Evolutionary conservation across 768 basidiomycete species (phyloP), one percentile per base, ranked within the genome.

Genomic region (Amanita brunnescens): DNA sequence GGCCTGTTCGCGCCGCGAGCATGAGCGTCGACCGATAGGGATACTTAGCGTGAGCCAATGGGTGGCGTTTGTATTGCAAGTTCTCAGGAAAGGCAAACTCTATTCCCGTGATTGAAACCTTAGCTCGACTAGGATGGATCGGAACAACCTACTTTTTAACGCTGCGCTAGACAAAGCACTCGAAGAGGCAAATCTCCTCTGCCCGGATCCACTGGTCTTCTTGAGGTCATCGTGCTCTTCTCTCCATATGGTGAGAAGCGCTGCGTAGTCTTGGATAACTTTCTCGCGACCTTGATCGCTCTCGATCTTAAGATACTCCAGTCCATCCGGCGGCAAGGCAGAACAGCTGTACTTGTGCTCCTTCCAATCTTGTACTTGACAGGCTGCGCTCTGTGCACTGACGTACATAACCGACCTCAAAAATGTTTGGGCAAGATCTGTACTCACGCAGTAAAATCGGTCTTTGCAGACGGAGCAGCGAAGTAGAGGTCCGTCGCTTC

Each of bases 341-440:
- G 49, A 50, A 18, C 49, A 50, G 13, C 39, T 34, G 29, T 50
- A 40, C 21, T 50, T 50, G 39, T 50, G 49, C 39, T 50, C 49
- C 21, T 50, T 50, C 49, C 49, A 50, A n/a, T 50, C 49, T 33
- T 41, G 38, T n/a, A 39, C 18, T 32, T 50, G 49, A 21, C 49
- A 50, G 14, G 39, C 24, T 20, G 40, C n/a, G 12, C 49, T 41
- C 49, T 50, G 20, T 30, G 26, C 21, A 9, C 8, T 18, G 18
- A 21, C 18, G 18, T 23, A 32, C 9, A 10, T 41, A 41, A 41
- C 6, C 26, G 5, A 44, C n/a, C 8, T 40, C 18, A 13, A 18
- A 33, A 41, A 20, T 14, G 23, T 9, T 10, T 37, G 32, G 12
- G 8, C 13, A 9, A 32, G 10, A 18, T 14, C 6, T 10, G 13